Evolutionary conservation across 148 eudicot genomes (phyloP).

Genomic region (Vaccinium myrtillus): DNA sequence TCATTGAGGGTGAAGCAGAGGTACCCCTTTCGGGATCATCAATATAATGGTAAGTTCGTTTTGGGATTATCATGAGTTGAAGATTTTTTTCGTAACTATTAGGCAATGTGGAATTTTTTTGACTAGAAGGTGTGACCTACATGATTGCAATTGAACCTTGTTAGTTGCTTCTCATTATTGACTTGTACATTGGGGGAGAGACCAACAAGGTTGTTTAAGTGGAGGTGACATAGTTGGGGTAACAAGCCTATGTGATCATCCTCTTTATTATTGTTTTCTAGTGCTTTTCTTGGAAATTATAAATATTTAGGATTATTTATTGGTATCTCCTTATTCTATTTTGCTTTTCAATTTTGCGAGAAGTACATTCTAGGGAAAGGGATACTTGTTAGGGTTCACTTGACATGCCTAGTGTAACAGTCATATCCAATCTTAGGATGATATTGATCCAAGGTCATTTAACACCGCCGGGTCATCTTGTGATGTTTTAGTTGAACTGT

Average conservation of each 20-base stretch:
- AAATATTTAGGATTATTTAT: no score
- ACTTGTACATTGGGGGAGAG: not conserved
- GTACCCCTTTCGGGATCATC: conserved; percentile 78
- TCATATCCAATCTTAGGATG: not conserved
- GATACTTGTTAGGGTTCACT: not conserved
- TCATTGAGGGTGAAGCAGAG: conserved; percentile 78
- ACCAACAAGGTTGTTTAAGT: not conserved
- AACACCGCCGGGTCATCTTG: not conserved
- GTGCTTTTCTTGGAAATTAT: no score
- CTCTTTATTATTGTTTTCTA: not conserved
- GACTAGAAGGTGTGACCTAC: not conserved
- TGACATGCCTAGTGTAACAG: not conserved
- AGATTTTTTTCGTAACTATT: not conserved
- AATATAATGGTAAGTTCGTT: conserved; percentile 20
- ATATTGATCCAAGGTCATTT: not conserved
- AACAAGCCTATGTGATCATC: not conserved
- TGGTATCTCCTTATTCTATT: no score
- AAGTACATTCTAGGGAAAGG: not conserved
- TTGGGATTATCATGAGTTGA: not conserved
- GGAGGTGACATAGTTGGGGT: not conserved
- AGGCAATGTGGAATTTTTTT: not conserved
- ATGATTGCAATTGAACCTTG: not conserved
- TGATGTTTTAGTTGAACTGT: not conserved
- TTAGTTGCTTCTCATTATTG: not conserved
- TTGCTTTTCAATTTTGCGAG: not conserved